phyloP scores from a whole-genome alignment of 1,139 yeast genomes.

The Kluyveromyces sp. region DNA sequence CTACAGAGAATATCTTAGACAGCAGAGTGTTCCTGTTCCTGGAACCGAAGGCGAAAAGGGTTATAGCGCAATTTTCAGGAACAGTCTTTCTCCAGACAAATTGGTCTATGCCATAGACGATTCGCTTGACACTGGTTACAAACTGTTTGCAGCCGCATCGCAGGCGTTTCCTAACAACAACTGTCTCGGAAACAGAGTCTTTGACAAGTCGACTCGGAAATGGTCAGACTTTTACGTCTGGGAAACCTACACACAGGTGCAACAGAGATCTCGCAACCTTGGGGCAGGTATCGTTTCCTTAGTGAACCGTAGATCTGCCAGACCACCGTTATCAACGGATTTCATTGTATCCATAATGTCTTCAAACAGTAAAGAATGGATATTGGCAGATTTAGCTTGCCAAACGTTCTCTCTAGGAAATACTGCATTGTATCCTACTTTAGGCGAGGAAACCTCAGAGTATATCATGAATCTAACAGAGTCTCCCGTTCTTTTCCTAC shows the following conservation, averaged over 20 bases:
- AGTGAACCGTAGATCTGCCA: conserved; percentile 37
- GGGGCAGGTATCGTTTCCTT: conserved; percentile 61
- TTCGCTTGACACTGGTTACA: conserved; percentile 43
- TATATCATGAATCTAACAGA: conserved; percentile 52
- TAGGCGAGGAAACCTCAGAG: conserved; percentile 53
- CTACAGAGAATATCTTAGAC: conserved; percentile 17
- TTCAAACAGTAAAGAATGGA: conserved; percentile 55
- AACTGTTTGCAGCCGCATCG: conserved; percentile 41
- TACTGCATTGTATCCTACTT: conserved; percentile 60
- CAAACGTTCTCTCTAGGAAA: conserved; percentile 44
- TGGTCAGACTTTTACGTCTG: conserved; percentile 42
- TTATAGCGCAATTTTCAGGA: conserved; percentile 49
- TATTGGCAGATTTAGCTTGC: conserved; percentile 53
- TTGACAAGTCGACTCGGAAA: conserved; percentile 38
- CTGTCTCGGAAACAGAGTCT: conserved; percentile 48
- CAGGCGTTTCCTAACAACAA: conserved; percentile 35
- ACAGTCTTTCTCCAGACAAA: conserved; percentile 33
- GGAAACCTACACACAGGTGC: conserved; percentile 40
- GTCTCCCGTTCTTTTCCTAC: conserved; percentile 47
- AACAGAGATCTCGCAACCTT: conserved; percentile 40
- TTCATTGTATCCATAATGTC: conserved; percentile 52
- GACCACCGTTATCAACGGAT: conserved; percentile 31
- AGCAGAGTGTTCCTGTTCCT: conserved; percentile 40
- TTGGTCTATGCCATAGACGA: conserved; percentile 46
- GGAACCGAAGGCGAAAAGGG: conserved; percentile 40